Evolutionary conservation across 495 filamentous ascomycete genomes (phyloP).

Genomic region (Aspergillus kassunensis): DNA sequence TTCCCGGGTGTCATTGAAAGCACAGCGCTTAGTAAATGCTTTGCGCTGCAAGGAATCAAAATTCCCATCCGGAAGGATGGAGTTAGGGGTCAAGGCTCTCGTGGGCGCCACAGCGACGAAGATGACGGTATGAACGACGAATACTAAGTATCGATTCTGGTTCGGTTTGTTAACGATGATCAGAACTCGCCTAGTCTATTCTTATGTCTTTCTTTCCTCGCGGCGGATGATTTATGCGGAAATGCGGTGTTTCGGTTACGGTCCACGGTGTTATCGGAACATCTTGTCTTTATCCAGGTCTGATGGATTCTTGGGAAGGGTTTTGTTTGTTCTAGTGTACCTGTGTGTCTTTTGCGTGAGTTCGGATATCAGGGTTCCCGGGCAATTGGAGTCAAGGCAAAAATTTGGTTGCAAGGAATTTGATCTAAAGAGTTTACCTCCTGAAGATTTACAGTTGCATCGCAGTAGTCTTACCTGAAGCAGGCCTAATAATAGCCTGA

Average conservation of each 20-base stretch:
- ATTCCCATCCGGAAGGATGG: constrained; percentile 91
- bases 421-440: too few species aligned
- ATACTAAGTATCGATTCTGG: constrained; percentile 15
- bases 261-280: constrained; percentile 33
- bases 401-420: too few species aligned
- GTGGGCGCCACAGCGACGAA: constrained; percentile 59
- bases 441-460: too few species aligned
- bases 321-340: too few species aligned
- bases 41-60: constrained; percentile 94
- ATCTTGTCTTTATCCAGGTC: constrained; percentile 15
- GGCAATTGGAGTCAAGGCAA: too few species aligned
- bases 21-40: constrained; percentile 87
- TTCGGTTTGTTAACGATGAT: neutral
- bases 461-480: too few species aligned
- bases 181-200: neutral
- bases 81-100: constrained; percentile 49
- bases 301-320: too few species aligned
- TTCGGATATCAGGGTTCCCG: neutral
- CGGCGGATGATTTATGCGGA: neutral
- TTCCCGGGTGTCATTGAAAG: constrained; percentile 97
- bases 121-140: constrained; percentile 49
- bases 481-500: too few species aligned
- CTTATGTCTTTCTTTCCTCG: neutral
- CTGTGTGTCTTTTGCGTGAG: too few species aligned
- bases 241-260: constrained; percentile 21